A percentile compares a stretch with the other conserved stretches of the same genome.
phyloP scores from a whole-genome alignment of 2,329 filamentous ascomycete genomes.

The Myriosclerotinia curreyana region DNA sequence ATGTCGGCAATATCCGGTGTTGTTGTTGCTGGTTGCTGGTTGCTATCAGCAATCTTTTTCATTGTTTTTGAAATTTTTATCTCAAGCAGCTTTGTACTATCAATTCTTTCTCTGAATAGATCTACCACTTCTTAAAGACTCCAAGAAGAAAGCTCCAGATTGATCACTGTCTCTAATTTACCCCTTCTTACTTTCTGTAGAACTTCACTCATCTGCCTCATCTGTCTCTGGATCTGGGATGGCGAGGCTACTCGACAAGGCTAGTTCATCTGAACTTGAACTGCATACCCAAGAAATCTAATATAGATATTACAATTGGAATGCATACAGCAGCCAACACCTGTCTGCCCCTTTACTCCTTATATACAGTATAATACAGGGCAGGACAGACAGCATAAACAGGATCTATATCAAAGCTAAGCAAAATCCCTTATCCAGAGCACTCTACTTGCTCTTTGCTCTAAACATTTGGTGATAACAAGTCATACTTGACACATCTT shows the following conservation, averaged over 20 bases:
- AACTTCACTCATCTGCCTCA: constrained; percentile 5
- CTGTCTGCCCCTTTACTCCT: background rate
- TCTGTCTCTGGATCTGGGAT: background rate
- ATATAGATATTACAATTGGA: background rate
- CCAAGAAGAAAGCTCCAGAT: background rate
- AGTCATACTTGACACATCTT: constrained; percentile 27
- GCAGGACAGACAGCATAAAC: background rate
- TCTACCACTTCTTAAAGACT: background rate
- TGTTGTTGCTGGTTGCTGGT: constrained; percentile 1
- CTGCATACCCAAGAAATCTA: background rate
- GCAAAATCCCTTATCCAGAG: background rate
- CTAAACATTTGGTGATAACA: constrained; percentile 27
- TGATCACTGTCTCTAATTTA: background rate
- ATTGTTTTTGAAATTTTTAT: background rate
- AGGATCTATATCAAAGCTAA: constrained; percentile 1
- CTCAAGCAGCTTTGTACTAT: background rate
- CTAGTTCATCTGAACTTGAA: constrained; percentile 1
- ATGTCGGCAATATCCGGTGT: background rate
- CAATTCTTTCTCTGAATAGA: background rate
- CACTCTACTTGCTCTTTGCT: background rate
- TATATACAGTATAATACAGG: constrained; percentile 9
- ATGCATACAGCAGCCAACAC: background rate
- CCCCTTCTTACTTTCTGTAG: background rate
- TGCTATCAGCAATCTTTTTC: background rate
- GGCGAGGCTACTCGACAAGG: background rate